Evolutionary conservation across 1,284 basidiomycete species (phyloP).

Genomic region (Sporisorium sorghi): DNA sequence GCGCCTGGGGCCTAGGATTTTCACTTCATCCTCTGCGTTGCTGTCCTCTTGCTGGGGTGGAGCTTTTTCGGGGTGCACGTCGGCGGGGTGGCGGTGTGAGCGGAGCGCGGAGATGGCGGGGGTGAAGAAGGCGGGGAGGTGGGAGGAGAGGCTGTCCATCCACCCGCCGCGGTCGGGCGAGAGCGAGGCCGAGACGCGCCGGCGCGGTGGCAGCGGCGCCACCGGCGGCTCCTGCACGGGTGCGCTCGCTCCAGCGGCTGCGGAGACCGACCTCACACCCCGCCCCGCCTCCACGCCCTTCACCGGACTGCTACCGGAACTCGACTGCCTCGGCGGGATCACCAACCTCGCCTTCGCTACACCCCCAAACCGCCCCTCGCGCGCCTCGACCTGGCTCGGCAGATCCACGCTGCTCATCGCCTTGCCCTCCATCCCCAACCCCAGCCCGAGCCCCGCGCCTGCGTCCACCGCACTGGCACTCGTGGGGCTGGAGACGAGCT

Average conservation of each 20-base stretch:
- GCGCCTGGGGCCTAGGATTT: slow-evolving; percentile 46
- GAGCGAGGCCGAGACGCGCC: not conserved
- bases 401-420: slow-evolving; percentile 45
- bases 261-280: slow-evolving; percentile 10
- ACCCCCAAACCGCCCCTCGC: slow-evolving; percentile 27
- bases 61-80: not conserved
- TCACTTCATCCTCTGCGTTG: not conserved
- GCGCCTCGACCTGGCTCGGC: slow-evolving; percentile 40
- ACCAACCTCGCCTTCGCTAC: slow-evolving; percentile 11
- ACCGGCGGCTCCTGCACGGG: not conserved
- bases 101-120: slow-evolving; percentile 37
- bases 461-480: not conserved
- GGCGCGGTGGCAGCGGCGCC: slow-evolving; percentile 4
- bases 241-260: not conserved
- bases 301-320: not conserved
- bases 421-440: slow-evolving; percentile 27
- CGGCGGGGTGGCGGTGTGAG: slow-evolving; percentile 15
- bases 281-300: not conserved
- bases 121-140: slow-evolving; percentile 44
- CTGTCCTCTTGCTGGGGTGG: not conserved
- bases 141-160: slow-evolving; percentile 49
- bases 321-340: slow-evolving; percentile 32
- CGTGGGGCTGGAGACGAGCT: slow-evolving; percentile 15
- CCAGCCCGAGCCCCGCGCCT: slow-evolving; percentile 20
- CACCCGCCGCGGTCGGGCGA: slow-evolving; percentile 15